Base-by-base conservation (phyloP, 345 rosid genomes). In the Corchorus capsularis region DNA sequence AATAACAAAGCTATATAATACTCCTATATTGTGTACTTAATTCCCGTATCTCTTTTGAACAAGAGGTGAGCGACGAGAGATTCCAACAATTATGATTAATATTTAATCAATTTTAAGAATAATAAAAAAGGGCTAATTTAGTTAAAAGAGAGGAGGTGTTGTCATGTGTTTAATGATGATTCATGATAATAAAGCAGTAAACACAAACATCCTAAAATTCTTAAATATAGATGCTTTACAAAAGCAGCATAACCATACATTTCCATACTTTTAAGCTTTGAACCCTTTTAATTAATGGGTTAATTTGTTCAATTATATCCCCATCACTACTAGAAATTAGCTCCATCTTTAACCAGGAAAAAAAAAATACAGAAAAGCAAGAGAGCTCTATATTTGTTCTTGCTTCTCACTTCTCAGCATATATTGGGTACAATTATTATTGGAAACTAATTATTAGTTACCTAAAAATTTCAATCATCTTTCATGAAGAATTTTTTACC, bases 181-280 rank as follows among this genome's bases (percentile, higher is more conserved):
- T 35, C 69, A 74, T 59, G 79, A 49, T 54, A 53, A 49, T 54
- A 53, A 75, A 56, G 74, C 13, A 65, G 39, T 19, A 43, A 69
- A 70, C 5, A 63, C 37, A 34, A 34, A 16, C 7, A 54, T 37
- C 39, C 20, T 56, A 37, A 19, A 68, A 7, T 16, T 22, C 37
- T 62, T 16, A 43, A 16, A 50, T 17, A 63, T 16, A 32, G 14
- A 50, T 17, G 57, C 70, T 74, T 74, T 57, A 66, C 6, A 63
- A 71, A 78, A 78, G 84, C 77, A 81, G 56, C 32, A 49, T 19
- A 66, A 27, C 45, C 49, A 54, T 17, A 9, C 1, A 41, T 55
- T 54, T 10, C 15, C 12, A 65, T 19, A 7, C 37, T 64, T 22
- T 10, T 27, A 9, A 11, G 53, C 52, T 3, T 17, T 19, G 47